These are phyloP conservation scores for Mycena epipterygia DNA, from an alignment of 768 basidiomycete genomes.

Conservation along the genomic window DNA sequence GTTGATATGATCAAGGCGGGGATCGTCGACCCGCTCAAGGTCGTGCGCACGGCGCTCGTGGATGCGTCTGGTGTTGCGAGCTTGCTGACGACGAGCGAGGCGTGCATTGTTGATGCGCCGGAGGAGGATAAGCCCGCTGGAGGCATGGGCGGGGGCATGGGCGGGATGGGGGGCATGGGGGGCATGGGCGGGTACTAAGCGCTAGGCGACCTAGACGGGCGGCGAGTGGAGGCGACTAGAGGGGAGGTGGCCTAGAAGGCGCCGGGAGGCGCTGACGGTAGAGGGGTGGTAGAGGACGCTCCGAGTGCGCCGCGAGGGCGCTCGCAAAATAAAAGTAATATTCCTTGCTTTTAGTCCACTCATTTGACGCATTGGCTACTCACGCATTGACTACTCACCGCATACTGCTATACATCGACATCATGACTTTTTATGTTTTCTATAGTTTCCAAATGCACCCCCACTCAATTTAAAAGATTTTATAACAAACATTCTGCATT, in stretches of 20 bases:
- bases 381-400: neutral
- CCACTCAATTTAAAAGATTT: neutral
- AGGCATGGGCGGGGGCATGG: constrained; percentile 75
- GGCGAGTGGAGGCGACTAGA: neutral
- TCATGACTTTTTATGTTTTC: neutral
- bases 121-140: constrained; percentile 78
- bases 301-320: neutral
- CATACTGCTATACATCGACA: neutral
- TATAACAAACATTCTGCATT: too few relatives aligned
- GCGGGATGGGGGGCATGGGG: constrained; percentile 55
- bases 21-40: constrained; percentile 97
- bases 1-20: constrained; percentile 95
- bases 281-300: neutral
- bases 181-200: constrained; percentile 44
- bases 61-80: constrained; percentile 96
- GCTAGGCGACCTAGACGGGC: neutral
- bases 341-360: constrained; percentile 1
- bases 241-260: too few relatives aligned
- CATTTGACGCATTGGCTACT: neutral
- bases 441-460: constrained; percentile 1
- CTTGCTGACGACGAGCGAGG: constrained; percentile 93
- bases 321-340: constrained; percentile 10
- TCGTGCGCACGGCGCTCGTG: constrained; percentile 92
- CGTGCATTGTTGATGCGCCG: constrained; percentile 91
- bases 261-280: neutral